phyloP scores from a whole-genome alignment of 352 stramenopile species.

The Phytophthora pinifolia region DNA sequence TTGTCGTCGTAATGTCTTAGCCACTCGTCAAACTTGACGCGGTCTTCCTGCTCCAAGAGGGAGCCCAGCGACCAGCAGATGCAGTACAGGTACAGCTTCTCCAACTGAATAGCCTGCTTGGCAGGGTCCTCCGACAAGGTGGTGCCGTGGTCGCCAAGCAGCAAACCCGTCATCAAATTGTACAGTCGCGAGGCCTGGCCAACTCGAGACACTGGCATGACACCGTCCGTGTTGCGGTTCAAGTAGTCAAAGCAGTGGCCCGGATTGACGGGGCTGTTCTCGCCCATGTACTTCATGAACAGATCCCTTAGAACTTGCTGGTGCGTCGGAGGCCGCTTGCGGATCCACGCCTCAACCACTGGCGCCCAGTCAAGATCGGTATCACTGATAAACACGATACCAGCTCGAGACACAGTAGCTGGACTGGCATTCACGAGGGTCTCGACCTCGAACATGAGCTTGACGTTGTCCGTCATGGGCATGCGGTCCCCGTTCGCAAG shows the following conservation, averaged over 20 bases:
- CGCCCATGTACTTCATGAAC: conserved; percentile 97
- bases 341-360: conserved; percentile 96
- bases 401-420: conserved; percentile 95
- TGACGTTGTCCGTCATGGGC: conserved; percentile 98
- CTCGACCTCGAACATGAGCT: conserved; percentile 98
- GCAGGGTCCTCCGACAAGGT: conserved; percentile 66
- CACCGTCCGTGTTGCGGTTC: conserved; percentile 91
- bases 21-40: conserved; percentile 96
- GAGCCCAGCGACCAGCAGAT: conserved; percentile 96
- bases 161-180: conserved; percentile 91
- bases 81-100: conserved; percentile 97
- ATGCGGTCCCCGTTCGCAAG: conserved; percentile 97
- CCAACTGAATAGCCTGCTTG: conserved; percentile 82
- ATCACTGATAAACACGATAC: conserved; percentile 98
- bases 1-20: conserved; percentile 93
- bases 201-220: conserved; percentile 94
- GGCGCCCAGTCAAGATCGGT: conserved; percentile 97
- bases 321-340: conserved; percentile 85
- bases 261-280: conserved; percentile 92
- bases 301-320: conserved; percentile 91
- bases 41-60: conserved; percentile 95
- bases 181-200: conserved; percentile 81
- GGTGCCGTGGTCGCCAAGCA: conserved; percentile 80
- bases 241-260: conserved; percentile 97
- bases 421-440: conserved; percentile 97